A percentile compares a stretch with the other conserved stretches of the same genome.
These are phyloP conservation scores for Stephania cephalantha DNA, from an alignment of 164 flowering plant genomes.

Conservation along the genomic window DNA sequence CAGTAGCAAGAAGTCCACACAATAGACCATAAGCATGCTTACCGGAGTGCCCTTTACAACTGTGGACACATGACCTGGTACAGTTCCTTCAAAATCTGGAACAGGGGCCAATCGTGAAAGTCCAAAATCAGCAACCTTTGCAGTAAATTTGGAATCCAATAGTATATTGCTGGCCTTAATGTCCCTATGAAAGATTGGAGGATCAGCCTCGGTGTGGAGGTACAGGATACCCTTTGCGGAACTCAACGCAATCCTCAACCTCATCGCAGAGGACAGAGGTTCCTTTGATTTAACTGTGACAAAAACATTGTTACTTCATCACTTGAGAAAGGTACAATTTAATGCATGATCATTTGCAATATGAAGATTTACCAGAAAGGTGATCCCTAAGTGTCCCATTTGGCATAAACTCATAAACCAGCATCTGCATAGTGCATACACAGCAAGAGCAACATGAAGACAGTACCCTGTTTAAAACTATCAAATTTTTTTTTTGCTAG, in stretches of 20 bases:
- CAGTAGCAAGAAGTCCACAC: background rate
- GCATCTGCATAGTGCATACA: slow-evolving; percentile 56
- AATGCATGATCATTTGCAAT: background rate
- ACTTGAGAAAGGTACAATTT: background rate
- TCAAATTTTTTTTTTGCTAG: too few species aligned
- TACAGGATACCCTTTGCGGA: slow-evolving; percentile 58
- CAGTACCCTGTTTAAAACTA: background rate
- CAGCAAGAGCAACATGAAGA: slow-evolving; percentile 14
- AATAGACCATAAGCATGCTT: slow-evolving; percentile 10
- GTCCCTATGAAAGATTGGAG: slow-evolving; percentile 55
- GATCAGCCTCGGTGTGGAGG: slow-evolving; percentile 55
- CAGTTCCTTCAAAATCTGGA: slow-evolving; percentile 30
- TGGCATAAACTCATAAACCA: slow-evolving; percentile 63
- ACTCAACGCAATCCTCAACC: slow-evolving; percentile 39
- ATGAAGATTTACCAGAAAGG: slow-evolving; percentile 37
- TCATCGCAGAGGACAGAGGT: slow-evolving; percentile 24
- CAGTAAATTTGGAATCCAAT: slow-evolving; percentile 33
- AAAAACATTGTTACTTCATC: background rate
- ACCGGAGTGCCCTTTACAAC: slow-evolving; percentile 54
- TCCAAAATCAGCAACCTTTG: slow-evolving; percentile 56
- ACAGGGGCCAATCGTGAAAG: slow-evolving; percentile 45
- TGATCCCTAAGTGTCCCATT: slow-evolving; percentile 52
- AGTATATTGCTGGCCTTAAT: slow-evolving; percentile 54
- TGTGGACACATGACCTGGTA: slow-evolving; percentile 42
- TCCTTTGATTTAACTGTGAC: slow-evolving; percentile 25